These are phyloP conservation scores for Colletotrichum spaethianum DNA, from an alignment of 2,329 filamentous ascomycete species.

Conservation along the genomic window DNA sequence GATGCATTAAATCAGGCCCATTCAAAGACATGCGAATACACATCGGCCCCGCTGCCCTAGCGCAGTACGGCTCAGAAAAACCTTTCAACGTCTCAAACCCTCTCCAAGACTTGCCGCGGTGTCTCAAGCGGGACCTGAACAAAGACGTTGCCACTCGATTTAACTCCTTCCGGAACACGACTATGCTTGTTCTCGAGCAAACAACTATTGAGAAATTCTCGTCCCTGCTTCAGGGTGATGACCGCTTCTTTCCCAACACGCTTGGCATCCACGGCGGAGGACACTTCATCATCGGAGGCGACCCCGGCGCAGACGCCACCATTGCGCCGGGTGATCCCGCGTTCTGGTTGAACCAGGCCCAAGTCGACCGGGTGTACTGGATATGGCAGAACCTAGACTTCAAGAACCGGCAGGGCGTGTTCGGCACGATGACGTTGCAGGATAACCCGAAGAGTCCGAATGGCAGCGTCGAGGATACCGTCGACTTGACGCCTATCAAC, in stretches of 20 bases:
- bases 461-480: conserved; percentile 56
- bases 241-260: conserved; percentile 46
- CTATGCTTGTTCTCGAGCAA: conserved; percentile 50
- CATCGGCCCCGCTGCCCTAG: conserved; percentile 50
- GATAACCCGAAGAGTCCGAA: conserved; percentile 57
- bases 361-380: conserved; percentile 63
- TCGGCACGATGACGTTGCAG: conserved; percentile 58
- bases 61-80: conserved; percentile 40
- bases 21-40: conserved; percentile 58
- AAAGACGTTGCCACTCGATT: conserved; percentile 42
- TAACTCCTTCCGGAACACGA: conserved; percentile 47
- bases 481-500: conserved; percentile 53
- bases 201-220: conserved; percentile 49
- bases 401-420: conserved; percentile 54
- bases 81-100: conserved; percentile 44
- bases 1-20: conserved; percentile 53
- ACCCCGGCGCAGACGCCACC: conserved; percentile 61
- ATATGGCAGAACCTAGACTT: conserved; percentile 64
- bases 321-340: conserved; percentile 60
- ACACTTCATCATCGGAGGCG: conserved; percentile 60
- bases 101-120: conserved; percentile 57
- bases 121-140: conserved; percentile 57
- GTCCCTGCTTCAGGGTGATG: conserved; percentile 53
- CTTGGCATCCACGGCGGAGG: conserved; percentile 57
- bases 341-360: conserved; percentile 62